Evolutionary conservation across 2,329 filamentous ascomycete genomes (phyloP).

Genomic region (Botryotinia narcissicola): DNA sequence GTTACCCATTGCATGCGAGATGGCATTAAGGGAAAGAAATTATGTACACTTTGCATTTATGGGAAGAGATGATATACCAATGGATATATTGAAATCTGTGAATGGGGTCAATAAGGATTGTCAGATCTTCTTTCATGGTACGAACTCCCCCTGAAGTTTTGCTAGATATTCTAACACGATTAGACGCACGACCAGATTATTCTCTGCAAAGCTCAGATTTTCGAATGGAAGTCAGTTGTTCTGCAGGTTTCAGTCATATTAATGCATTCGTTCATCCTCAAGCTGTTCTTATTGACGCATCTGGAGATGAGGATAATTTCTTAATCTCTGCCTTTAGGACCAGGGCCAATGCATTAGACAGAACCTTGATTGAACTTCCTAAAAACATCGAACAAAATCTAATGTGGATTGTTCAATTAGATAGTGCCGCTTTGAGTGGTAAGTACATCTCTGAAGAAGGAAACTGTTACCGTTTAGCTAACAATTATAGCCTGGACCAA

Average conservation of each 20-base stretch:
- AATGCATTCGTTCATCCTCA: constrained; percentile 73
- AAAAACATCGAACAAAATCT: constrained; percentile 59
- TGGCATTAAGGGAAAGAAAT: constrained; percentile 67
- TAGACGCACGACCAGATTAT: constrained; percentile 76
- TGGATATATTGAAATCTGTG: constrained; percentile 68
- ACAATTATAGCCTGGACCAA: constrained; percentile 67
- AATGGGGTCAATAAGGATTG: constrained; percentile 77
- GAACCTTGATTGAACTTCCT: constrained; percentile 75
- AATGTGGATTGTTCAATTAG: constrained; percentile 75
- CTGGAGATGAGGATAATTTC: constrained; percentile 63
- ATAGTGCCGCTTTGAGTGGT: constrained; percentile 68
- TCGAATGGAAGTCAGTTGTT: constrained; percentile 64
- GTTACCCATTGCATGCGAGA: constrained; percentile 81
- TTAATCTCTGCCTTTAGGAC: constrained; percentile 61
- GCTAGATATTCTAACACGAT: constrained; percentile 20
- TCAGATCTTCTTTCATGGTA: constrained; percentile 58
- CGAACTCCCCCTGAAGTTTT: constrained; percentile 7
- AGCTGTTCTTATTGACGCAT: constrained; percentile 63
- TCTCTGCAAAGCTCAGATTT: constrained; percentile 65
- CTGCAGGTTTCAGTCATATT: constrained; percentile 70
- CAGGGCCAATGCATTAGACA: constrained; percentile 50
- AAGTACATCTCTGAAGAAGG: constrained; percentile 31
- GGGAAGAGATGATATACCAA: constrained; percentile 66
- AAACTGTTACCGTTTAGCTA: constrained; percentile 26
- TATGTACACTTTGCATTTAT: constrained; percentile 80